A percentile compares a stretch with the other conserved stretches of the same genome.
These are phyloP conservation scores for Phyllosticta citriasiana DNA, from an alignment of 2,329 filamentous ascomycete species.

Conservation along the genomic window DNA sequence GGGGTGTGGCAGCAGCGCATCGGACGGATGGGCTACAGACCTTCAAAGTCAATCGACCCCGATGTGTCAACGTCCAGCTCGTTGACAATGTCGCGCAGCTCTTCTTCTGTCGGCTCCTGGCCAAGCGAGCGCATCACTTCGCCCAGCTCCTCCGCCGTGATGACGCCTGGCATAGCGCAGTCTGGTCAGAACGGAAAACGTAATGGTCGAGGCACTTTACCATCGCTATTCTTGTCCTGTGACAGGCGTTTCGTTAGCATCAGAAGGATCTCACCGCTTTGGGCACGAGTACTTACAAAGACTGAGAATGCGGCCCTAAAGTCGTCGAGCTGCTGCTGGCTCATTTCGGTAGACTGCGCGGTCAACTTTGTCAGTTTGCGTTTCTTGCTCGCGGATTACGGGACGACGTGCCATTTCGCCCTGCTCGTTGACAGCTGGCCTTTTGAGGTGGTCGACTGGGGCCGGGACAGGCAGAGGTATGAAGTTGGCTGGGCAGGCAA, in stretches of 20 bases:
- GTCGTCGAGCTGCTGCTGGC: conserved; percentile 99
- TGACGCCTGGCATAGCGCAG: conserved; percentile 39
- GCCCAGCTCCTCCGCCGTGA: conserved; percentile 54
- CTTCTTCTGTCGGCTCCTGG: conserved; percentile 51
- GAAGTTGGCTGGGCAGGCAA: neutral
- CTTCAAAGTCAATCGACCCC: conserved; percentile 55
- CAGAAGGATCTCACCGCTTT: neutral
- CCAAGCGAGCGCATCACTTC: conserved; percentile 55
- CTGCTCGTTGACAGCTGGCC: neutral
- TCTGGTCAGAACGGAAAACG: conserved; percentile 1
- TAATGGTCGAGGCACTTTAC: conserved; percentile 25
- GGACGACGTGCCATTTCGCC: neutral
- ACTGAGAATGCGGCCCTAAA: conserved; percentile 99
- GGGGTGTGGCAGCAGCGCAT: no score
- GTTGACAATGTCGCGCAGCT: conserved; percentile 57
- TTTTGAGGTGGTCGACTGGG: neutral
- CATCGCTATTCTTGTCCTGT: conserved; percentile 50
- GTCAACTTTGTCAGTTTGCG: neutral
- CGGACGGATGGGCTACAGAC: conserved; percentile 23
- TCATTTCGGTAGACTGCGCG: conserved; percentile 84
- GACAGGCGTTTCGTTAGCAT: conserved; percentile 16
- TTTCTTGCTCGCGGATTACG: neutral
- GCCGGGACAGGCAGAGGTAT: neutral
- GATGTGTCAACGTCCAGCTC: conserved; percentile 56
- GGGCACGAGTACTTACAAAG: conserved; percentile 63